Evolutionary conservation across 768 basidiomycete species (phyloP).

Genomic region (Suillus bovinus): DNA sequence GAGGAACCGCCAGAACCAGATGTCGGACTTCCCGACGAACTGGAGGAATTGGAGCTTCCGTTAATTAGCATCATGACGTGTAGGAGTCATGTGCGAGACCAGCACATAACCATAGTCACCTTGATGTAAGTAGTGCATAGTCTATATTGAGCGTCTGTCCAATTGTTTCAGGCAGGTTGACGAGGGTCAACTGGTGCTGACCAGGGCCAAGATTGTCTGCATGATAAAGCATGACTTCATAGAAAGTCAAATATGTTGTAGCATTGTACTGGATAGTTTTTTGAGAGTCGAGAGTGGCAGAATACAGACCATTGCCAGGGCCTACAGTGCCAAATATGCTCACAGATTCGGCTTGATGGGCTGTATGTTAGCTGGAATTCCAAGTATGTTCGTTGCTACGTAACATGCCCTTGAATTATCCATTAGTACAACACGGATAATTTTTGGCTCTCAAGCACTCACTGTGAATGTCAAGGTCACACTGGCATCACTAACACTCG

Average conservation of each 20-base stretch:
- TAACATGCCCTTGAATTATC: slow-evolving; percentile 25
- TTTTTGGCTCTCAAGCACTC: slow-evolving; percentile 13
- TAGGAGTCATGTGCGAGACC: neutral
- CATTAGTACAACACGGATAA: slow-evolving; percentile 1
- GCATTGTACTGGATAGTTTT: slow-evolving; percentile 6
- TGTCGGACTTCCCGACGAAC: neutral
- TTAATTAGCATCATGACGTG: neutral
- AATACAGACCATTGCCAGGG: slow-evolving; percentile 35
- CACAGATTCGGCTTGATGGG: slow-evolving; percentile 41
- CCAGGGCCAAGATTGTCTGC: slow-evolving; percentile 41
- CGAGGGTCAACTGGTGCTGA: slow-evolving; percentile 35
- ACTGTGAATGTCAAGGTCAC: slow-evolving; percentile 43
- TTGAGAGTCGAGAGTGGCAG: slow-evolving; percentile 36
- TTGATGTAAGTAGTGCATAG: slow-evolving; percentile 31
- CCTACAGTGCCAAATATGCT: slow-evolving; percentile 45
- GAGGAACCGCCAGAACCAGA: neutral
- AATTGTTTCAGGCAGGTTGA: slow-evolving; percentile 27
- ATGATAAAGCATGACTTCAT: slow-evolving; percentile 35
- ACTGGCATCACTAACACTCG: slow-evolving; percentile 32
- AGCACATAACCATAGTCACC: slow-evolving; percentile 13
- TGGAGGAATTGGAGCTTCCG: neutral
- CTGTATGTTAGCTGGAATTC: neutral
- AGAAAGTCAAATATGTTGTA: slow-evolving; percentile 18
- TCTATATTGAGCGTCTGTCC: slow-evolving; percentile 32
- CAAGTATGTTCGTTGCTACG: neutral